A percentile compares a stretch with the other conserved stretches of the same genome.
Conservation (phyloP, 106 monocot species). For the Triglochin maritima region DNA sequence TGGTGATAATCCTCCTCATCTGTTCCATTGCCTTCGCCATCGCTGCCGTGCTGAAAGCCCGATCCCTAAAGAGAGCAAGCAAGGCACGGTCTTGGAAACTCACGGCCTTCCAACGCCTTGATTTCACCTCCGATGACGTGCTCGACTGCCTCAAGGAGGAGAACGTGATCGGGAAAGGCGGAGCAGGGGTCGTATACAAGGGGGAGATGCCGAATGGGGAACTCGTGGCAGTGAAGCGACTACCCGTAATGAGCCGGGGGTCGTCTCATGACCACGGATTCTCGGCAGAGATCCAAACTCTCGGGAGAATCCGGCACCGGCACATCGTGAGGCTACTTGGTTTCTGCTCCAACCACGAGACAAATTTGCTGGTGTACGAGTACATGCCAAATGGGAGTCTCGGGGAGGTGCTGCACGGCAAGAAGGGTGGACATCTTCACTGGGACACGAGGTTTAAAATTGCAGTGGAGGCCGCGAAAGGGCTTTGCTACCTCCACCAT, state of each 20-base stretch:
- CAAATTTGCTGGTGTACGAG: constrained; percentile 76
- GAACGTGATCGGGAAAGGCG: constrained; percentile 86
- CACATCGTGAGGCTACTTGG: constrained; percentile 84
- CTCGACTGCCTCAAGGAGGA: constrained; percentile 60
- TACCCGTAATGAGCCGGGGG: constrained; percentile 50
- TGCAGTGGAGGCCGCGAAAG: constrained; percentile 74
- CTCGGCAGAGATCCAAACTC: constrained; percentile 81
- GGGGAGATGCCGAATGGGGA: constrained; percentile 51
- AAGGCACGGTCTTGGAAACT: constrained; percentile 66
- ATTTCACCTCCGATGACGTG: constrained; percentile 64
- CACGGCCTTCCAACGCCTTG: constrained; percentile 73
- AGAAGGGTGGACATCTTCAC: constrained; percentile 62
- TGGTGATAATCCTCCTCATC: constrained; percentile 58
- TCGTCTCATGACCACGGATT: constrained; percentile 79
- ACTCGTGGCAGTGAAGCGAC: constrained; percentile 67
- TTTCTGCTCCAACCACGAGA: constrained; percentile 71
- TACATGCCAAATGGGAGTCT: constrained; percentile 90
- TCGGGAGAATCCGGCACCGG: constrained; percentile 71
- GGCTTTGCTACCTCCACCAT: constrained; percentile 85
- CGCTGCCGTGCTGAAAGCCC: constrained; percentile 64
- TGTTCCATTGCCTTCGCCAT: constrained; percentile 64
- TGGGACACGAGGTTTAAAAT: constrained; percentile 84
- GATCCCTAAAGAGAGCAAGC: constrained; percentile 41
- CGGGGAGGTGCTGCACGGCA: constrained; percentile 81
- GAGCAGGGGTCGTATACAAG: constrained; percentile 75